A percentile compares a stretch with the other conserved stretches of the same genome.
Evolutionary conservation across 73 alveolate genomes (phyloP).

Genomic region (Tetrahymena thermophila): DNA sequence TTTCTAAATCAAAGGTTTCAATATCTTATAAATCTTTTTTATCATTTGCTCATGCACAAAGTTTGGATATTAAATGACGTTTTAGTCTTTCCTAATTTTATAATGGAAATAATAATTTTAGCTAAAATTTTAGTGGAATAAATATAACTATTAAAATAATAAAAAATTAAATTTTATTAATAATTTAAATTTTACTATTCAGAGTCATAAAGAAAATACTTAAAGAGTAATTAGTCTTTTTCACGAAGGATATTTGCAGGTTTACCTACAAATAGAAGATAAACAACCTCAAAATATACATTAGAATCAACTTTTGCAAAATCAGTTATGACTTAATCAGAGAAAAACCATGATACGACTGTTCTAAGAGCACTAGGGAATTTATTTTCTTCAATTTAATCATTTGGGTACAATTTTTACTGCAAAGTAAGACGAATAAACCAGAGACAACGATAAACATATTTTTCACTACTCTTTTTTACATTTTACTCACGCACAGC

Average conservation of each 20-base stretch:
- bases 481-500: neutral
- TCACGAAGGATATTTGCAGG: neutral
- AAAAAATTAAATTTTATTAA: neutral
- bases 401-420: neutral
- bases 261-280: neutral
- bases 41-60: neutral
- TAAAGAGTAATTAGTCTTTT: neutral
- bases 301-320: neutral
- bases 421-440: neutral
- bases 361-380: neutral
- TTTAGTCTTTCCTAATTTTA: neutral
- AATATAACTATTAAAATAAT: no score
- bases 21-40: neutral
- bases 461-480: neutral
- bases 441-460: neutral
- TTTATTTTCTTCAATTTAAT: neutral
- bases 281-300: neutral
- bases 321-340: neutral
- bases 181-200: neutral
- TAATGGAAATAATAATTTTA: no score
- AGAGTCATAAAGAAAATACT: neutral
- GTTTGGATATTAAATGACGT: neutral
- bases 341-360: neutral
- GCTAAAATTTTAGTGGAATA: no score
- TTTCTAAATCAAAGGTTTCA: neutral